These are phyloP conservation scores for Macadamia integrifolia DNA, from an alignment of 164 flowering plant species.

Conservation along the genomic window DNA sequence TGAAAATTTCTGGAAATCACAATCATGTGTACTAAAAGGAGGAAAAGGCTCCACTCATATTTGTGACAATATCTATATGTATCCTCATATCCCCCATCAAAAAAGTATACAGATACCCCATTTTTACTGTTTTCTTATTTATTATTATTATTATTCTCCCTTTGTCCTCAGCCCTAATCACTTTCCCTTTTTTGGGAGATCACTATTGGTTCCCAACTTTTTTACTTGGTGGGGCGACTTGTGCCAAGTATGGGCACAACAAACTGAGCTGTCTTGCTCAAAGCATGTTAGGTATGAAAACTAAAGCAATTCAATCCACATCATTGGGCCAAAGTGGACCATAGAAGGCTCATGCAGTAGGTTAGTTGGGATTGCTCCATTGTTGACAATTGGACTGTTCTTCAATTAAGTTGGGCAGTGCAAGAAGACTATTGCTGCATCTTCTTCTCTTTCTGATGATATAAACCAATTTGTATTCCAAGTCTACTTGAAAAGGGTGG, in stretches of 20 bases:
- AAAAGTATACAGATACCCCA: neutral
- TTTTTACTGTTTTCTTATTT: neutral
- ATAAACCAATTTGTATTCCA: neutral
- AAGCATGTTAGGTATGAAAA: neutral
- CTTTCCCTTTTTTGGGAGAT: no score
- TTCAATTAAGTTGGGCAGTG: neutral
- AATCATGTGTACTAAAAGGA: slow-evolving; percentile 7
- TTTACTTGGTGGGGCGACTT: neutral
- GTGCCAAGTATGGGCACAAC: neutral
- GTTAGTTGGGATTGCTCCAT: neutral
- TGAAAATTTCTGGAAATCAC: neutral
- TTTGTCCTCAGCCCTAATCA: no score
- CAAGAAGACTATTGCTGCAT: neutral
- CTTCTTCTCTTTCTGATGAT: neutral
- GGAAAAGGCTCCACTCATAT: slow-evolving; percentile 3
- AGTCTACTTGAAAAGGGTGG: neutral
- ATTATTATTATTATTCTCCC: no score
- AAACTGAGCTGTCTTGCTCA: neutral
- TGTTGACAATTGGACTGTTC: neutral
- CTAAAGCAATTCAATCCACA: neutral
- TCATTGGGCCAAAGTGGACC: neutral
- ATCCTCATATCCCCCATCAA: neutral
- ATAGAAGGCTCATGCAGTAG: neutral
- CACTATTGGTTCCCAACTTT: neutral
- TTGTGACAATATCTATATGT: neutral